Percentiles rank a stretch among this genome's conserved stretches.
Conservation (phyloP, 176 grass and related monocot species). For the Eremochloa ophiuroides region DNA sequence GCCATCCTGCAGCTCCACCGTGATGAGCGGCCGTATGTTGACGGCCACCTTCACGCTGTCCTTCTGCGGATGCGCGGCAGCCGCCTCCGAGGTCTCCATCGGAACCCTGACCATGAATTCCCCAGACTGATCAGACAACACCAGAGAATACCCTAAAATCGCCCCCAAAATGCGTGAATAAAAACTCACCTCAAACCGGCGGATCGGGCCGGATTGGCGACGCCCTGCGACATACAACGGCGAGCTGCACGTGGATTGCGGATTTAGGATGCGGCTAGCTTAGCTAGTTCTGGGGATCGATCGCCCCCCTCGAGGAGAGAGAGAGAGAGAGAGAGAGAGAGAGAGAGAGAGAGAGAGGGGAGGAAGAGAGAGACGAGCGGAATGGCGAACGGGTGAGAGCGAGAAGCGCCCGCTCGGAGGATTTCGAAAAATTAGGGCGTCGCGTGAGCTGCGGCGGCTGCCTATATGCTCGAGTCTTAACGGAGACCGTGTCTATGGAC, state of each 20-base stretch:
- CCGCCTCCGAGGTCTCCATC: conserved; percentile 52
- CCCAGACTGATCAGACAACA: neutral
- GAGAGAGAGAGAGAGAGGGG: neutral
- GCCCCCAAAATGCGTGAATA: neutral
- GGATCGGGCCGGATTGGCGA: neutral
- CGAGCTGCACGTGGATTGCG: neutral
- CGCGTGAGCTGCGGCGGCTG: conserved; percentile 8
- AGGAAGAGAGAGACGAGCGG: neutral
- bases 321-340: neutral
- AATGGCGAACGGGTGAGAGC: conserved; percentile 19
- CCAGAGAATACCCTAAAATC: neutral
- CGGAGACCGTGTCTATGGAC: neutral
- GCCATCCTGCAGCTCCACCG: conserved; percentile 69
- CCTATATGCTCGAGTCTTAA: neutral
- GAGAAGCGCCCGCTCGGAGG: conserved; percentile 38
- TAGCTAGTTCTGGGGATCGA: conserved; percentile 25
- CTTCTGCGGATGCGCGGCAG: conserved; percentile 26
- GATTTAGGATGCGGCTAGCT: neutral
- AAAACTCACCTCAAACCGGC: neutral
- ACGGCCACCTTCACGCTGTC: conserved; percentile 92
- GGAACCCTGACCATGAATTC: conserved; percentile 22
- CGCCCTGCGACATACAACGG: neutral
- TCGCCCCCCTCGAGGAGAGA: neutral
- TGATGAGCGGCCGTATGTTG: conserved; percentile 92
- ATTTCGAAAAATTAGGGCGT: conserved; percentile 52